Conservation (phyloP, 2,329 filamentous ascomycete genomes). For the Rutstroemia sp. region DNA sequence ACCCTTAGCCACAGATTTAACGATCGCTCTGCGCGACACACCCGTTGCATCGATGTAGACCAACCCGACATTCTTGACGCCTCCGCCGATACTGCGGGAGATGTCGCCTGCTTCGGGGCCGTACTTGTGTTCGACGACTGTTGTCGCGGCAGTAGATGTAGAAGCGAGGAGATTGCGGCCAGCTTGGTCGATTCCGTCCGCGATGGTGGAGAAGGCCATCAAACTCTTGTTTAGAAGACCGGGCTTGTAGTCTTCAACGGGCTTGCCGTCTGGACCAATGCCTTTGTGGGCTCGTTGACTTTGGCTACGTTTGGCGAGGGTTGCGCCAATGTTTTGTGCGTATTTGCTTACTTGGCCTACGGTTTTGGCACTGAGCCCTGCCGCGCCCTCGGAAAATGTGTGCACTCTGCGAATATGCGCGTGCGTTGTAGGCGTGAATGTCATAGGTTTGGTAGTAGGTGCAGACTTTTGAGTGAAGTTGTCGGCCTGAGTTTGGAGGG, state of each 20-base stretch:
- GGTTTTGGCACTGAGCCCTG: slow-evolving; percentile 74
- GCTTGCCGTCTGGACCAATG: slow-evolving; percentile 61
- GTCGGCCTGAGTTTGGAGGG: slow-evolving; percentile 70
- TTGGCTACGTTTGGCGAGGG: slow-evolving; percentile 54
- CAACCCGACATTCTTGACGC: slow-evolving; percentile 90
- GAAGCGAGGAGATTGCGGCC: slow-evolving; percentile 70
- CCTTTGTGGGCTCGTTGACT: slow-evolving; percentile 50
- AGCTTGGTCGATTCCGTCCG: slow-evolving; percentile 86
- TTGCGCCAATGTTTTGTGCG: slow-evolving; percentile 84
- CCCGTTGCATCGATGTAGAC: slow-evolving; percentile 97
- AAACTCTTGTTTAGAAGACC: slow-evolving; percentile 90
- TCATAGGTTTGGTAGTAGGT: slow-evolving; percentile 72
- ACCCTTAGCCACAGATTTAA: slow-evolving; percentile 93
- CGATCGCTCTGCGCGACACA: slow-evolving; percentile 78
- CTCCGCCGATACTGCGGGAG: slow-evolving; percentile 67
- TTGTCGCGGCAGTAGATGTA: slow-evolving; percentile 70
- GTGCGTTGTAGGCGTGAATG: slow-evolving; percentile 80
- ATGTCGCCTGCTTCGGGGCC: slow-evolving; percentile 78
- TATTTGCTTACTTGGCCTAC: slow-evolving; percentile 76
- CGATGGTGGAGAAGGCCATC: slow-evolving; percentile 92
- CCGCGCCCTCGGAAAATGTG: slow-evolving; percentile 73
- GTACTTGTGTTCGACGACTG: slow-evolving; percentile 83
- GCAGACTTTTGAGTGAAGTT: slow-evolving; percentile 74
- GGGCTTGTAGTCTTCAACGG: slow-evolving; percentile 64
- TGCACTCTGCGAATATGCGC: slow-evolving; percentile 82